Percentiles rank a stretch among this genome's conserved stretches.
Conservation (phyloP, 352 stramenopile genomes). For the Phytophthora capsici region DNA sequence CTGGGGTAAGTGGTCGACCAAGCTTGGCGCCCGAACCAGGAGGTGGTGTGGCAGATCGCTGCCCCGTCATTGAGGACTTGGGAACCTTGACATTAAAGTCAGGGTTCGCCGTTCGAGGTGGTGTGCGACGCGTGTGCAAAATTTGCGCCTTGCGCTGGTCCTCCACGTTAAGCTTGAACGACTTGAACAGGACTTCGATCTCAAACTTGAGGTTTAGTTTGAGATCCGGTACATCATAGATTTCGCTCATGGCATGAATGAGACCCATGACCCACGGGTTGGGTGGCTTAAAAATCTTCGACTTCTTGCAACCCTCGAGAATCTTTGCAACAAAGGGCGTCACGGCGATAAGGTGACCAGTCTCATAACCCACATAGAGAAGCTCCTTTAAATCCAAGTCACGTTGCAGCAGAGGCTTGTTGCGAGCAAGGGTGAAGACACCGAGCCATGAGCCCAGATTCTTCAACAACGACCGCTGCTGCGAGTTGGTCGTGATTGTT, state of each 20-base stretch:
- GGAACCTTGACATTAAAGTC: constrained; percentile 98
- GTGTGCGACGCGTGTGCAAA: constrained; percentile 90
- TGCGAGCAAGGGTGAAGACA: constrained; percentile 97
- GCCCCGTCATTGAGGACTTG: constrained; percentile 52
- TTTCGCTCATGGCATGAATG: constrained; percentile 96
- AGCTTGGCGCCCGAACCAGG: constrained; percentile 56
- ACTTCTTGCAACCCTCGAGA: constrained; percentile 97
- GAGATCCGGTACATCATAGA: constrained; percentile 99
- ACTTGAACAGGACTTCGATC: constrained; percentile 99
- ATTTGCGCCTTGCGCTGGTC: constrained; percentile 94
- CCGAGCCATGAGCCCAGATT: constrained; percentile 99
- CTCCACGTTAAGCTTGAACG: constrained; percentile 97
- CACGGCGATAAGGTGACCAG: constrained; percentile 97
- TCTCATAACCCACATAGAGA: constrained; percentile 95
- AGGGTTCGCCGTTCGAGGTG: constrained; percentile 95
- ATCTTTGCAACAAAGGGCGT: constrained; percentile 99
- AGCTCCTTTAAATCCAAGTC: constrained; percentile 99
- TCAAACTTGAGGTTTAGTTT: constrained; percentile 99
- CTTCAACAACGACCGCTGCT: constrained; percentile 98
- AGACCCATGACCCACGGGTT: constrained; percentile 99
- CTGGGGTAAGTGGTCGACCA: constrained; percentile 62
- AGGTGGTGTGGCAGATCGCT: constrained; percentile 65
- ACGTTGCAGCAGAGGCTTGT: constrained; percentile 97
- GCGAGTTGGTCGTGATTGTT: constrained; percentile 98
- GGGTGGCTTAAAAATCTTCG: constrained; percentile 97